Evolutionary conservation across 2,329 filamentous ascomycete genomes (phyloP), one percentile per base, ranked within the genome.

Genomic region (Colletotrichum destructivum): DNA sequence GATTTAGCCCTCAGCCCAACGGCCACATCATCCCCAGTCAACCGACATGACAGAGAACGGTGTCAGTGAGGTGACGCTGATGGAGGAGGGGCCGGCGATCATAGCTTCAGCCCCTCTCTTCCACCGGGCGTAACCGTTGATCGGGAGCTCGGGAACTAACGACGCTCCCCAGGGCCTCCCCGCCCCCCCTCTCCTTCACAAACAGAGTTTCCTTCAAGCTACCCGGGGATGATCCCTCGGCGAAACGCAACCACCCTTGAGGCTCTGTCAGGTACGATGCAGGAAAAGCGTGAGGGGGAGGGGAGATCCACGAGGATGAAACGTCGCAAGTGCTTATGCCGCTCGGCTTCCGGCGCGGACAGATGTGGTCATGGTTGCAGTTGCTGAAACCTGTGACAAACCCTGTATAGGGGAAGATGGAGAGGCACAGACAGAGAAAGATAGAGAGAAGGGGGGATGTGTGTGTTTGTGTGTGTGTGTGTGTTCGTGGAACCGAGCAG

Each of bases 291-390:
- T 61, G 54, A 40, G 49, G 35, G 35, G 35, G 35, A 11, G 31
- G 8, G 8, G 49, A 40, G 69, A 63, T 69, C 59, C 65, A 60
- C 47, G 54, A n/a, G 31, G 31, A 40, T 72, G 69, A 72, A 72
- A 72, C 69, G 65, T 69, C 69, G 69, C 69, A 69, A 64, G 69
- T 72, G 55, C 54, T 64, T 55, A 46, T 69, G 69, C 69, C 69
- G 69, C 49, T 54, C 60, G 60, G 59, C 65, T 72, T 72, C 69
- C 69, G 69, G 66, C 47, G 66, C 54, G 35, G 54, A 21, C 69
- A 21, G 47, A 59, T 46, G 21, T 38, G 52, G 69, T n/a, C 38
- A 46, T 62, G 51, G 57, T 57, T 52, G n/a, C 65, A 63, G 26
- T 21, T 51, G 31, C 21, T 35, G n/a, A 52, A 67, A 60, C 60